phyloP scores from a whole-genome alignment of 176 grass and related monocot species.

The Juncus effusus region DNA sequence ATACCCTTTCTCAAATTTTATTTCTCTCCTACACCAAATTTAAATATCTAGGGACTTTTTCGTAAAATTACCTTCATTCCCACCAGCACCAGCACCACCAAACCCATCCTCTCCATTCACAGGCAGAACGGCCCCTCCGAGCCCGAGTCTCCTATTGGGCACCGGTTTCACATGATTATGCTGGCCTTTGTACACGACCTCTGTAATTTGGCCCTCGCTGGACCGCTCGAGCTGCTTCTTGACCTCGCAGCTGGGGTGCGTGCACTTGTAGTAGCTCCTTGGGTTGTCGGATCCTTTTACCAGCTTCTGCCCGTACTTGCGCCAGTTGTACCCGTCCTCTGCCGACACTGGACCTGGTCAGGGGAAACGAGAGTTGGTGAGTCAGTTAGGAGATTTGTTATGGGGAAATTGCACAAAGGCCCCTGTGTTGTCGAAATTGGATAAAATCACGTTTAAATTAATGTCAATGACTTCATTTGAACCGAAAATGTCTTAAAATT shows the following conservation, averaged over 20 bases:
- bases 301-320: slow-evolving; percentile 97
- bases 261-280: slow-evolving; percentile 99
- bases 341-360: slow-evolving; percentile 31
- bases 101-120: slow-evolving; percentile 66
- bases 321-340: slow-evolving; percentile 94
- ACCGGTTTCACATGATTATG: slow-evolving; percentile 92
- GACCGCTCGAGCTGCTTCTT: slow-evolving; percentile 95
- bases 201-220: slow-evolving; percentile 80
- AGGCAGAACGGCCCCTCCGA: slow-evolving; percentile 44
- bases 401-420: not conserved
- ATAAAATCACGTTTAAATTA: too few species aligned
- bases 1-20: too few species aligned
- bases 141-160: slow-evolving; percentile 59
- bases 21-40: too few species aligned
- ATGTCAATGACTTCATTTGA: too few species aligned
- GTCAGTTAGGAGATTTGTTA: too few species aligned
- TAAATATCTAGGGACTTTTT: too few species aligned
- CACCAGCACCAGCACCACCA: slow-evolving; percentile 32
- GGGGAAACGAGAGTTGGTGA: not conserved
- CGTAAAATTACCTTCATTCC: too few species aligned
- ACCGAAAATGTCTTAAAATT: too few species aligned
- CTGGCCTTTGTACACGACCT: slow-evolving; percentile 82
- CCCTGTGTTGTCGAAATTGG: too few species aligned
- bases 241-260: slow-evolving; percentile 91
- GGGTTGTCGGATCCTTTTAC: slow-evolving; percentile 98